phyloP scores from a whole-genome alignment of 805 yeast genomes.

The Hanseniaspora lachancei region DNA sequence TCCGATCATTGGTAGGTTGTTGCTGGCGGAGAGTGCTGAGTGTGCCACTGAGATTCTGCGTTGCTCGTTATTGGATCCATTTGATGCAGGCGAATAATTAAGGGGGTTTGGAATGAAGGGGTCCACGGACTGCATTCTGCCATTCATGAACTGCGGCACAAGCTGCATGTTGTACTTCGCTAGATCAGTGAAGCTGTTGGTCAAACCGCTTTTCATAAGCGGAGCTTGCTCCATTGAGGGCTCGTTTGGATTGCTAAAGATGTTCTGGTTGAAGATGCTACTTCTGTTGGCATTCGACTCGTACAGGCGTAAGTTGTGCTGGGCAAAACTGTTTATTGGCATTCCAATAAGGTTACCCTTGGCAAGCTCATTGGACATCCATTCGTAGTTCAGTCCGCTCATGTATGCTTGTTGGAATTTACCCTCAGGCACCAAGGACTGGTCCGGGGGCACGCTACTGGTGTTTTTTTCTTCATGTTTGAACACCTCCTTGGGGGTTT shows the following conservation, averaged over 20 bases:
- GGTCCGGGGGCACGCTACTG: not conserved
- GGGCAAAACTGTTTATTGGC: not conserved
- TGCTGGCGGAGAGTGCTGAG: not conserved
- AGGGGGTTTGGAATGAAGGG: not conserved
- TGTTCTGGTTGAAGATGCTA: not conserved
- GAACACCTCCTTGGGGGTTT: not conserved
- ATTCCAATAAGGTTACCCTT: not conserved
- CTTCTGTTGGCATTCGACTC: not conserved
- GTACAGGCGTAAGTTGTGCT: not conserved
- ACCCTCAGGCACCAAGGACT: not conserved
- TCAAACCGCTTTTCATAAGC: not conserved
- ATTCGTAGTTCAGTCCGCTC: not conserved
- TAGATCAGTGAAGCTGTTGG: not conserved
- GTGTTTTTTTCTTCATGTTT: not conserved
- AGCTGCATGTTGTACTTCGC: not conserved
- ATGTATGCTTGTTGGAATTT: not conserved
- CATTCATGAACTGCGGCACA: not conserved
- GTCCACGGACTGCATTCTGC: not conserved
- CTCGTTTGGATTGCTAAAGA: not conserved
- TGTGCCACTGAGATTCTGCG: not conserved
- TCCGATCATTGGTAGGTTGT: not conserved
- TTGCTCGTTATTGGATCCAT: not conserved
- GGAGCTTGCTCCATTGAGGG: not conserved
- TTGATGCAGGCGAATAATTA: not conserved
- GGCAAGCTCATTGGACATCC: conserved; percentile 1